Evolutionary conservation across 805 yeast genomes (phyloP).

Genomic region (Vanderwaltozyma verrucispora): DNA sequence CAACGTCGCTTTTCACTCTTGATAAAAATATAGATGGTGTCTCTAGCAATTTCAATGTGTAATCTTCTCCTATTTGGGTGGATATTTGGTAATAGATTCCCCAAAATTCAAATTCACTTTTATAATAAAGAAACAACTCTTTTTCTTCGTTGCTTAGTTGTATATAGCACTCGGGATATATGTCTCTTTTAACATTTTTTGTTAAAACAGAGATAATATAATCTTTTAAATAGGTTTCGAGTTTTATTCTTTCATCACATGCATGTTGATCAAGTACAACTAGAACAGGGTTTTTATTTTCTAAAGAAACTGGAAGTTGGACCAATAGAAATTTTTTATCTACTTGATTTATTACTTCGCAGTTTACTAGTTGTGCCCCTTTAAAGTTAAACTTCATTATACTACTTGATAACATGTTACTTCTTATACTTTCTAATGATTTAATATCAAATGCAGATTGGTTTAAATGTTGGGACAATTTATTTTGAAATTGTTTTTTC

Average conservation of each 20-base stretch:
- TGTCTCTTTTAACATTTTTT: constrained; percentile 7
- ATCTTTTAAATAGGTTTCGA: constrained; percentile 41
- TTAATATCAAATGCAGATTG: not conserved
- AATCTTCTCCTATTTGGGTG: not conserved
- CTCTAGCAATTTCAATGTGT: constrained; percentile 27
- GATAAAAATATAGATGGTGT: constrained; percentile 35
- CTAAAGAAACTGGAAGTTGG: constrained; percentile 7
- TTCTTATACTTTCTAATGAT: too few species aligned
- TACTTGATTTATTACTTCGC: constrained; percentile 44
- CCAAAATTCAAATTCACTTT: constrained; percentile 32
- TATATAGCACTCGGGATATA: constrained; percentile 7
- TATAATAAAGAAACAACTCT: constrained; percentile 24
- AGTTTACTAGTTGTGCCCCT: constrained; percentile 9
- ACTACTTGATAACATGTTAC: not conserved
- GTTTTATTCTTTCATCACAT: constrained; percentile 60
- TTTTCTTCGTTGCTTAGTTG: constrained; percentile 25
- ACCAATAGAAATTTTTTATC: constrained; percentile 55
- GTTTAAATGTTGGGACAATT: too few species aligned
- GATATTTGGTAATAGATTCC: constrained; percentile 29
- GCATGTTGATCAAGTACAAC: constrained; percentile 74
- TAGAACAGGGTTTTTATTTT: constrained; percentile 14
- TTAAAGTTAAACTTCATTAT: not conserved
- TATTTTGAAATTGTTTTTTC: too few species aligned
- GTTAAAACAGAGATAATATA: constrained; percentile 26
- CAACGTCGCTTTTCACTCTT: constrained; percentile 23